Conservation (phyloP, 805 yeast genomes). For the Ogataea chonburiensis region DNA sequence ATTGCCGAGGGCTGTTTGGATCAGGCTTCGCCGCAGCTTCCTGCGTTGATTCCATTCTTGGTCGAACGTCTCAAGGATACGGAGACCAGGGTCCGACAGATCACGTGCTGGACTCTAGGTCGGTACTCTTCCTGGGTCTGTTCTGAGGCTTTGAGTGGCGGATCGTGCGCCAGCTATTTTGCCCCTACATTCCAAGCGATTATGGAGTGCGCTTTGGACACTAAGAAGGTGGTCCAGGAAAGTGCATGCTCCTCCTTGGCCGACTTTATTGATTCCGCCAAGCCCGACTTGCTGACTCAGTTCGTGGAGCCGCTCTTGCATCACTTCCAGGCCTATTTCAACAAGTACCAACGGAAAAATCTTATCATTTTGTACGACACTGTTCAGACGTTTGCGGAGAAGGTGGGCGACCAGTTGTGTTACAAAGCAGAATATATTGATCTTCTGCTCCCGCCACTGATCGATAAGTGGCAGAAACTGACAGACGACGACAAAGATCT, state of each 20-base stretch:
- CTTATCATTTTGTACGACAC: conserved; percentile 84
- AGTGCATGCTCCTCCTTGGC: conserved; percentile 89
- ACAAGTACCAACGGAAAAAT: conserved; percentile 77
- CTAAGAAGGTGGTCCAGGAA: conserved; percentile 90
- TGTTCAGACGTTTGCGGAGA: conserved; percentile 83
- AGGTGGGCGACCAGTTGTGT: conserved; percentile 54
- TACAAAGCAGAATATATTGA: conserved; percentile 58
- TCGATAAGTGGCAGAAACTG: conserved; percentile 74
- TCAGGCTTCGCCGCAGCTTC: conserved; percentile 66
- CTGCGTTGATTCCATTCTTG: conserved; percentile 78
- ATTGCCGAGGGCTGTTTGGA: conserved; percentile 86
- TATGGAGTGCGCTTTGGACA: conserved; percentile 72
- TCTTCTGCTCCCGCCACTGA: conserved; percentile 73
- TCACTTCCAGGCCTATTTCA: conserved; percentile 73
- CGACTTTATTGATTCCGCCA: conserved; percentile 76
- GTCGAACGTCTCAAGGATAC: conserved; percentile 74
- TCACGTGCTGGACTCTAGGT: conserved; percentile 93
- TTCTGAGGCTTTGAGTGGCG: conserved; percentile 59
- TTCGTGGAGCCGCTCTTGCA: conserved; percentile 64
- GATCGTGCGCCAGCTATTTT: conserved; percentile 64
- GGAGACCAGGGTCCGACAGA: conserved; percentile 86
- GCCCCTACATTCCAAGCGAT: conserved; percentile 77
- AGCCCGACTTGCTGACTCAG: conserved; percentile 57
- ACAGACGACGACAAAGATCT: conserved; percentile 78
- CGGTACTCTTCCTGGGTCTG: conserved; percentile 84